Base-by-base conservation (phyloP, 345 rosid genomes). In the Mallotus nudiflorus region DNA sequence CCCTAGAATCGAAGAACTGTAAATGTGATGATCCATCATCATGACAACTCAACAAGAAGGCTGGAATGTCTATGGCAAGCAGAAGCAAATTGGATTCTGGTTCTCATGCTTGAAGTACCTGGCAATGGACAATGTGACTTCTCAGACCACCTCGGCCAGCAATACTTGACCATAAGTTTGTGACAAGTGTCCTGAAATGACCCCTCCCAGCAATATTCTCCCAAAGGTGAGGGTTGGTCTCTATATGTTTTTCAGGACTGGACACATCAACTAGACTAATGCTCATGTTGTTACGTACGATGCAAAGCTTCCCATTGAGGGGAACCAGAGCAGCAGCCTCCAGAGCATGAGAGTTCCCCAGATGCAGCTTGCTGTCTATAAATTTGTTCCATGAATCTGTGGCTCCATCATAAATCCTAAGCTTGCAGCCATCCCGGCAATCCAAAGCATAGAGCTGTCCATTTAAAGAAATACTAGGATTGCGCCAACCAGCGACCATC, bases 261-360 rank as follows among this genome's bases (percentile, higher is more conserved):
- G 94, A 79, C 39, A 94, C 95, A 81, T 91, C 94, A 60, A 94
- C 98, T 20, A 94, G 74, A 75, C 98, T 94, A 77, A 94, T 81
- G 81, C 96, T 91, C 98, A 91, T 87, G 86, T 91, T 94, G 81
- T 94, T 94, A 48, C 98, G 81, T 44, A 91, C 87, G 45, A 94
- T 88, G 85, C 98, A 94, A 66, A 94, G 95, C 81, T 85, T 94
- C 52, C 91, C 85, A 40, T 84, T 84, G 18, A 94, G 80, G 5
- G 95, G 94, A 78, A 94, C 96, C 45, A 94, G 88, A 45, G 95
- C 96, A 19, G 98, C 98, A 69, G 98, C 98, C 85, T 94, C 98
- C 72, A 88, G 74, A 33, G 91, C 80, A 51, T 79, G 84, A 1
- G 98, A 94, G 73, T 78, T 88, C 72, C 98, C 98, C 48, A 88